phyloP scores from a whole-genome alignment of 768 basidiomycete species.

The Lyophyllum shimeji region DNA sequence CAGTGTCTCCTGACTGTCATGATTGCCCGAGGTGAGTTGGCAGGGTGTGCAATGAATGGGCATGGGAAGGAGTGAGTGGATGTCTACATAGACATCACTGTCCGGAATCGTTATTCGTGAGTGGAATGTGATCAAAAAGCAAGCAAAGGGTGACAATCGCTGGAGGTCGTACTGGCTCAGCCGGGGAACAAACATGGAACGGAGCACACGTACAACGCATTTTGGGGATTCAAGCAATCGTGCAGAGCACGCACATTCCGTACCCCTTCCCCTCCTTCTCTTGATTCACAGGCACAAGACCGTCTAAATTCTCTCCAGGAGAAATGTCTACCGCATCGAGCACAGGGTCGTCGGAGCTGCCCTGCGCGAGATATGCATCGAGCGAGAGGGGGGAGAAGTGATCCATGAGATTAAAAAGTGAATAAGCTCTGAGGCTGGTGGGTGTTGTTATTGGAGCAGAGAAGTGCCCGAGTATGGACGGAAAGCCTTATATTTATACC shows the following conservation, averaged over 20 bases:
- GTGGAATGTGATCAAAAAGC: too few relatives aligned
- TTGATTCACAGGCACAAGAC: background rate
- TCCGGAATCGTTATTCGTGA: too few relatives aligned
- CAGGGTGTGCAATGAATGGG: too few relatives aligned
- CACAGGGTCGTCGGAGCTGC: background rate
- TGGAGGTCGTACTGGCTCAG: background rate
- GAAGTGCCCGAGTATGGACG: background rate
- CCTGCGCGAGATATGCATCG: background rate
- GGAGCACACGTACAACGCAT: background rate
- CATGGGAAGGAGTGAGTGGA: too few relatives aligned
- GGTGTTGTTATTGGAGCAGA: background rate
- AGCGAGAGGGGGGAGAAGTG: background rate
- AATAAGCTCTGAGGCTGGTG: background rate
- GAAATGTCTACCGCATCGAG: background rate
- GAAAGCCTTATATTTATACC: background rate
- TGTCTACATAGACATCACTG: too few relatives aligned
- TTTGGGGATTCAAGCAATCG: background rate
- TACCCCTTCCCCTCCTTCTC: background rate
- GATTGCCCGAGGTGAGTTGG: too few relatives aligned
- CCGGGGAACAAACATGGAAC: background rate
- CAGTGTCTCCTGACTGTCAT: too few relatives aligned
- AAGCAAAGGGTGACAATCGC: background rate
- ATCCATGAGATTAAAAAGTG: background rate
- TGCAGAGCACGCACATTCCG: background rate
- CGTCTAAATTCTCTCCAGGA: background rate